Conservation (phyloP, 768 basidiomycete genomes). For the Xanthoconium stramineum region DNA sequence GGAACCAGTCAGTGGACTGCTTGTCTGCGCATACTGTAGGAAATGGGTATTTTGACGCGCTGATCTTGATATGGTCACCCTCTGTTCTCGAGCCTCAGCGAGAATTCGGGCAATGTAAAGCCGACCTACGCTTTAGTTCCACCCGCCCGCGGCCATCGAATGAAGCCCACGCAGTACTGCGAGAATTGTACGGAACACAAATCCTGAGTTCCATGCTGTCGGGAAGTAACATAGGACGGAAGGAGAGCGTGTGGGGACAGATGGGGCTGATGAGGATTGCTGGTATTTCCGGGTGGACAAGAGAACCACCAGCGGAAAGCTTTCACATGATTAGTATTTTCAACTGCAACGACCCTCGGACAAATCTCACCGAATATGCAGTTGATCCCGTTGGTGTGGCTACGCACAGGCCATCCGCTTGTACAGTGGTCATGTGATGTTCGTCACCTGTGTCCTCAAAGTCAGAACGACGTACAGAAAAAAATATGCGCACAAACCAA, state of each 20-base stretch:
- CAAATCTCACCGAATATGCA: slow-evolving; percentile 80
- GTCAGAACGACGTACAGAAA: slow-evolving; percentile 3
- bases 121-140: slow-evolving; percentile 83
- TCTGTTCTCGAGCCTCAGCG: slow-evolving; percentile 47
- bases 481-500: slow-evolving; percentile 58
- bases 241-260: slow-evolving; percentile 97
- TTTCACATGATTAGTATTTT: slow-evolving; percentile 25
- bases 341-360: not conserved
- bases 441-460: slow-evolving; percentile 73
- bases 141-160: slow-evolving; percentile 97
- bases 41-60: slow-evolving; percentile 95
- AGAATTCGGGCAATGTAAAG: not conserved
- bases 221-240: slow-evolving; percentile 97
- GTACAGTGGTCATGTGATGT: slow-evolving; percentile 98
- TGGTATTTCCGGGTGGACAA: slow-evolving; percentile 97
- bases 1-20: slow-evolving; percentile 99
- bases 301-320: slow-evolving; percentile 95
- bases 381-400: slow-evolving; percentile 98
- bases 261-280: slow-evolving; percentile 96
- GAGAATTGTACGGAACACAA: slow-evolving; percentile 98
- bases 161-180: slow-evolving; percentile 98
- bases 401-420: slow-evolving; percentile 94
- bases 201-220: slow-evolving; percentile 98
- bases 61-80: slow-evolving; percentile 99
- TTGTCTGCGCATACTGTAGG: slow-evolving; percentile 98